phyloP scores from a whole-genome alignment of 805 yeast genomes.

The Saccharomycopsis malanga region DNA sequence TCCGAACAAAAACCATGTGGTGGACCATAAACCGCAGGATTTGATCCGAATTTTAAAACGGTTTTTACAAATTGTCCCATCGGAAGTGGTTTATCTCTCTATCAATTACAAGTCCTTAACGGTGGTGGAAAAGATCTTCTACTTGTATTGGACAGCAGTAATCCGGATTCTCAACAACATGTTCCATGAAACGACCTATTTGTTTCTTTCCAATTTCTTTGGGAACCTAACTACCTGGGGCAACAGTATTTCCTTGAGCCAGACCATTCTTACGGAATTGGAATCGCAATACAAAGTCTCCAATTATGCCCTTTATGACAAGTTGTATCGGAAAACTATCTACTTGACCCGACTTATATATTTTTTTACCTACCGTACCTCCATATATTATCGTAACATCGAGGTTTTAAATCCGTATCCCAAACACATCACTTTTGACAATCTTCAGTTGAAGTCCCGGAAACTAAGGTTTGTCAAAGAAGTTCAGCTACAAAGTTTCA shows the following conservation, averaged over 20 bases:
- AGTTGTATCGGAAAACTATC: not conserved
- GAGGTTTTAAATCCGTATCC: conserved; percentile 9
- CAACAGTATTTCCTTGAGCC: not conserved
- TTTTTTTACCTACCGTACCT: conserved; percentile 4
- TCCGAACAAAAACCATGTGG: not conserved
- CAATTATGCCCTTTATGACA: not conserved
- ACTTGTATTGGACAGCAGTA: conserved; percentile 2
- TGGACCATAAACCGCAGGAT: not conserved
- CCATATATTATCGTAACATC: conserved; percentile 3
- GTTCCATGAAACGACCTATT: conserved; percentile 1
- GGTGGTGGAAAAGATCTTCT: not conserved
- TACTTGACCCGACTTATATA: conserved; percentile 9
- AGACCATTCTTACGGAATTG: not conserved
- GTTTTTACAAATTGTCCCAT: conserved; percentile 1
- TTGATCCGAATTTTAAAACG: not conserved
- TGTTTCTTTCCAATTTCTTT: conserved; percentile 2
- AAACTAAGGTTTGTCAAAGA: conserved; percentile 7
- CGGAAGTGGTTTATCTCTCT: not conserved
- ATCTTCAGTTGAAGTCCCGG: not conserved
- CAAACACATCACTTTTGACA: not conserved
- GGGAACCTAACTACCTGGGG: conserved; percentile 1
- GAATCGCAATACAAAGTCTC: not conserved
- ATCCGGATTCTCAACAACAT: conserved; percentile 1
- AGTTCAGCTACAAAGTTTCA: not conserved
- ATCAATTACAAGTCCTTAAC: not conserved